phyloP scores from a whole-genome alignment of 2,329 filamentous ascomycete species.

The Conoideocrella luteorostrata region DNA sequence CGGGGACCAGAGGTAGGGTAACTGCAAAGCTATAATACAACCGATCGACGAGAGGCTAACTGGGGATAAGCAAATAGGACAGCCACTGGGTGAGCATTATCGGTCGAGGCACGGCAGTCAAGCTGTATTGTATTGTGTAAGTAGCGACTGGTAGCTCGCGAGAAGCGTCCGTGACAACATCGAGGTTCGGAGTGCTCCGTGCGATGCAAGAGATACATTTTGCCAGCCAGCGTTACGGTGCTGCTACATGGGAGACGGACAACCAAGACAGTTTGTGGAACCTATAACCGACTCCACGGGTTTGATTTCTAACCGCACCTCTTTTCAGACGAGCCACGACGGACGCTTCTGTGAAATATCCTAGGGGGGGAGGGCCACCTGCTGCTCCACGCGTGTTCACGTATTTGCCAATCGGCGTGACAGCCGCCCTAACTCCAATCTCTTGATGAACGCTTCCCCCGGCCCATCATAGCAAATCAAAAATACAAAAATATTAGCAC shows the following conservation, averaged over 20 bases:
- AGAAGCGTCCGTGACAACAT: too few species aligned
- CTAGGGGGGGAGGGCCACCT: too few species aligned
- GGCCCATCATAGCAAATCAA: neutral
- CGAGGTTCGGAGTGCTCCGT: too few species aligned
- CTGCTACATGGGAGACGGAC: too few species aligned
- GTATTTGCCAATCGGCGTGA: constrained; percentile 5
- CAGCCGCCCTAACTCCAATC: constrained; percentile 4
- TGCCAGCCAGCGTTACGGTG: too few species aligned
- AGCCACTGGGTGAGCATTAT: neutral
- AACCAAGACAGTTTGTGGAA: neutral
- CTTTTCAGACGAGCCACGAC: too few species aligned
- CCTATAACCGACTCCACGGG: too few species aligned
- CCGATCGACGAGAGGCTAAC: neutral
- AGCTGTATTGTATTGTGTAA: too few species aligned
- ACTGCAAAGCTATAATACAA: neutral
- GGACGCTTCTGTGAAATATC: too few species aligned
- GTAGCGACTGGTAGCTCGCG: too few species aligned
- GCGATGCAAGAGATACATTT: too few species aligned
- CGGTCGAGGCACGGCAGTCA: neutral
- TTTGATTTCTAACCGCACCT: too few species aligned
- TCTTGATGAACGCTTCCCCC: neutral
- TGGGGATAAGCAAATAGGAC: neutral
- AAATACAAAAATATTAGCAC: neutral
- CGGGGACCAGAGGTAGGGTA: neutral
- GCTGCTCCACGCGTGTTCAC: constrained; percentile 1